These are phyloP conservation scores for Glycyrrhiza uralensis DNA, from an alignment of 306 rosid genomes.

Conservation along the genomic window DNA sequence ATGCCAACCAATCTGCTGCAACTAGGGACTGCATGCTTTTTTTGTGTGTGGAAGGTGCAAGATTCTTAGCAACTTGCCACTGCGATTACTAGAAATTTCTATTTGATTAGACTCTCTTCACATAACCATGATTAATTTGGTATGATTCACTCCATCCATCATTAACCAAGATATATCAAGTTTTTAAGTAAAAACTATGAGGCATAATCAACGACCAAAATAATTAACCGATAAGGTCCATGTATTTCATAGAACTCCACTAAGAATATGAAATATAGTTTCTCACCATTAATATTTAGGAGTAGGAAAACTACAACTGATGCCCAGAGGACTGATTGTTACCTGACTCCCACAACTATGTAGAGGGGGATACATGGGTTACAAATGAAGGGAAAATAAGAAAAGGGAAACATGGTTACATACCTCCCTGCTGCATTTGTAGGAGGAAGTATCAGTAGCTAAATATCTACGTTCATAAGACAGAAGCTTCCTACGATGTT, in stretches of 20 bases:
- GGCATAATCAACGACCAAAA: neutral
- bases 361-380: neutral
- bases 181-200: neutral
- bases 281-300: constrained; percentile 66
- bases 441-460: constrained; percentile 37
- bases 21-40: neutral
- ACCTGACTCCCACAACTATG: constrained; percentile 78
- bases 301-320: constrained; percentile 75
- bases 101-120: too few relatives aligned
- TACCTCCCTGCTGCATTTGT: constrained; percentile 55
- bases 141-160: neutral
- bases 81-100: neutral
- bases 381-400: too few relatives aligned
- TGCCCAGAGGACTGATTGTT: constrained; percentile 67
- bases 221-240: neutral
- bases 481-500: constrained; percentile 51
- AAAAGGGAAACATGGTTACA: too few relatives aligned
- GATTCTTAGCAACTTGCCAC: neutral
- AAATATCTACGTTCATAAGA: constrained; percentile 59
- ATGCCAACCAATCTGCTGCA: neutral
- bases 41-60: neutral
- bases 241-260: neutral
- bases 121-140: too few relatives aligned
- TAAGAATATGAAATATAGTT: constrained; percentile 19
- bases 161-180: neutral